Conservation (phyloP, 352 stramenopile genomes). For the Phytophthora pistaciae region DNA sequence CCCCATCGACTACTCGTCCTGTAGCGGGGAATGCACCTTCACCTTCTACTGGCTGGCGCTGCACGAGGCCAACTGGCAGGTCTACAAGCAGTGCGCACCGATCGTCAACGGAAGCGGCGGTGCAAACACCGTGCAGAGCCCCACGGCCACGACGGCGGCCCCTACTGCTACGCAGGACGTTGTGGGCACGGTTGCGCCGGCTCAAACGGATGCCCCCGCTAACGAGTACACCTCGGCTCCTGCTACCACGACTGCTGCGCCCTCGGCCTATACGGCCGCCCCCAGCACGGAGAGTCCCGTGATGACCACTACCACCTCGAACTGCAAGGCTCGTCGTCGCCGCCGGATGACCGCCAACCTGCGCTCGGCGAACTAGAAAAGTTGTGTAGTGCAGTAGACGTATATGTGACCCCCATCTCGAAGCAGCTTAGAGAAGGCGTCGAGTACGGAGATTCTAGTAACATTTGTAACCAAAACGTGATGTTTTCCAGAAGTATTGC, state of each 20-base stretch:
- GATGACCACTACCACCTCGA: conserved; percentile 8
- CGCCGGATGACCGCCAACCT: conserved; percentile 42
- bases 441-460: background rate
- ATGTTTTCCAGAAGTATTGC: background rate
- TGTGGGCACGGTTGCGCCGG: background rate
- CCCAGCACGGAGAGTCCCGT: conserved; percentile 13
- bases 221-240: conserved; percentile 22
- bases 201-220: conserved; percentile 15
- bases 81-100: conserved; percentile 59
- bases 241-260: conserved; percentile 6
- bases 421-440: conserved; percentile 4
- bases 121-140: conserved; percentile 13
- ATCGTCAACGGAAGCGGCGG: conserved; percentile 39
- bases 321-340: conserved; percentile 31
- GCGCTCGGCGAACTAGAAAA: conserved; percentile 37
- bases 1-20: conserved; percentile 60
- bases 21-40: conserved; percentile 56
- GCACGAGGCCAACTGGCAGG: conserved; percentile 61
- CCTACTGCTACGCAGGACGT: conserved; percentile 5
- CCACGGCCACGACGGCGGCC: conserved; percentile 8
- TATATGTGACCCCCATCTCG: conserved; percentile 1
- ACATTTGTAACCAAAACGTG: conserved; percentile 1
- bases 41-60: conserved; percentile 73
- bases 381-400: conserved; percentile 1
- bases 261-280: conserved; percentile 15